Conservation (phyloP, 768 basidiomycete species). For the Antrodiella citrinella region DNA sequence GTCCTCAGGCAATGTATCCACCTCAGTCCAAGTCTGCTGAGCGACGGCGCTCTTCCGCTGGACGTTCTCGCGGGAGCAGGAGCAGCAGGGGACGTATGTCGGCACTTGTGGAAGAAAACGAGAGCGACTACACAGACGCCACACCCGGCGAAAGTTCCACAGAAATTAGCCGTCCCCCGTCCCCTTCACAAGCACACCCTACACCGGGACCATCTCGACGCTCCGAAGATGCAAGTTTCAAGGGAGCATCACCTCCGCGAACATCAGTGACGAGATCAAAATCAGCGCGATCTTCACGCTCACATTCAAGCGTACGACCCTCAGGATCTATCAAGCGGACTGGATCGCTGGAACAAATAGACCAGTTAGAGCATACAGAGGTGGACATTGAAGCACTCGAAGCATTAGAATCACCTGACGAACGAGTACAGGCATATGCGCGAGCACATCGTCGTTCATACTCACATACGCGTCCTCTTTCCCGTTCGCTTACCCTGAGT, state of each 20-base stretch:
- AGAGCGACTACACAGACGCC: constrained; percentile 22
- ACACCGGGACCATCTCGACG: constrained; percentile 7
- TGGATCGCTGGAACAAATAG: too few species aligned
- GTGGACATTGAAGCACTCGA: constrained; percentile 4
- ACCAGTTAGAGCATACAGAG: too few species aligned
- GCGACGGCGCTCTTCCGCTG: constrained; percentile 12
- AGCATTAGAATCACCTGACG: constrained; percentile 15
- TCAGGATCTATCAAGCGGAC: constrained; percentile 7
- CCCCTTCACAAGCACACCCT: constrained; percentile 14
- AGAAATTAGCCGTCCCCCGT: constrained; percentile 16
- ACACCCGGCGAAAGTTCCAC: constrained; percentile 15
- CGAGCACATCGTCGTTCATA: constrained; percentile 10
- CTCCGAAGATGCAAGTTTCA: neutral
- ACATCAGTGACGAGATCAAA: constrained; percentile 3
- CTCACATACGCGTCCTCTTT: constrained; percentile 10
- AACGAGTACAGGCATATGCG: constrained; percentile 18
- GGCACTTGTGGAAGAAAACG: constrained; percentile 31
- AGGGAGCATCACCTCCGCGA: constrained; percentile 4
- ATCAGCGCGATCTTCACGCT: constrained; percentile 5
- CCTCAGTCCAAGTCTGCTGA: constrained; percentile 10
- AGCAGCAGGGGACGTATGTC: constrained; percentile 26
- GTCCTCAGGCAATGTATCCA: constrained; percentile 4
- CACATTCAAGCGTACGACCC: constrained; percentile 1
- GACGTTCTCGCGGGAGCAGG: constrained; percentile 11
- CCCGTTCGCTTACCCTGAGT: constrained; percentile 8